phyloP scores from a whole-genome alignment of 495 filamentous ascomycete species.

The Apodospora peruviana region DNA sequence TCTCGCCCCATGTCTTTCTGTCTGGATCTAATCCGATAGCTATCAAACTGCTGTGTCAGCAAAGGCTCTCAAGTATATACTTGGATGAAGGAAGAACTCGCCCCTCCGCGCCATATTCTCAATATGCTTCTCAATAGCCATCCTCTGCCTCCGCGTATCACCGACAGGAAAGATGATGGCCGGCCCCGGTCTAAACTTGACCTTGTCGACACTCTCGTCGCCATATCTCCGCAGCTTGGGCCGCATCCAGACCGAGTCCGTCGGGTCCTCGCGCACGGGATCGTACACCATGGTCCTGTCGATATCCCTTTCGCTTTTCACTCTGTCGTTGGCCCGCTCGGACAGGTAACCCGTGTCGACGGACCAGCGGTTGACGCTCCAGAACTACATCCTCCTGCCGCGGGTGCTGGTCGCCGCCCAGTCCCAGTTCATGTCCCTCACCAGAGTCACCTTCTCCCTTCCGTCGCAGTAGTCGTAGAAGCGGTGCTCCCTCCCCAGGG shows the following conservation, averaged over 20 bases:
- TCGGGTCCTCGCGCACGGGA: slow-evolving; percentile 9
- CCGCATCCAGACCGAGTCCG: slow-evolving; percentile 8
- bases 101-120: slow-evolving; percentile 6
- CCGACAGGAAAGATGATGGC: slow-evolving; percentile 17
- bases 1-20: too few relatives aligned
- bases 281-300: slow-evolving; percentile 14
- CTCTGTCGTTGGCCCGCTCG: neutral
- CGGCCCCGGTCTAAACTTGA: slow-evolving; percentile 10
- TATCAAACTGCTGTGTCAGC: too few relatives aligned
- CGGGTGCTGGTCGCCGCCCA: slow-evolving; percentile 8
- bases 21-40: too few relatives aligned
- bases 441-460: neutral
- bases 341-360: slow-evolving; percentile 6
- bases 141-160: slow-evolving; percentile 19
- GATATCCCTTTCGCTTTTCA: slow-evolving; percentile 3
- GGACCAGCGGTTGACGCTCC: slow-evolving; percentile 23
- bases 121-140: slow-evolving; percentile 10
- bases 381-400: slow-evolving; percentile 11
- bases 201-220: slow-evolving; percentile 10
- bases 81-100: slow-evolving; percentile 4
- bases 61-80: neutral
- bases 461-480: neutral
- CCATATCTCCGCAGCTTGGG: slow-evolving; percentile 14
- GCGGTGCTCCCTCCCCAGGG: slow-evolving; percentile 7
- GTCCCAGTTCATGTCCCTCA: slow-evolving; percentile 20